Percentiles rank a stretch among this genome's conserved stretches.
These are phyloP conservation scores for Coccomyxa subellipsoidea DNA, from an alignment of 163 green algal genomes.

Conservation along the genomic window DNA sequence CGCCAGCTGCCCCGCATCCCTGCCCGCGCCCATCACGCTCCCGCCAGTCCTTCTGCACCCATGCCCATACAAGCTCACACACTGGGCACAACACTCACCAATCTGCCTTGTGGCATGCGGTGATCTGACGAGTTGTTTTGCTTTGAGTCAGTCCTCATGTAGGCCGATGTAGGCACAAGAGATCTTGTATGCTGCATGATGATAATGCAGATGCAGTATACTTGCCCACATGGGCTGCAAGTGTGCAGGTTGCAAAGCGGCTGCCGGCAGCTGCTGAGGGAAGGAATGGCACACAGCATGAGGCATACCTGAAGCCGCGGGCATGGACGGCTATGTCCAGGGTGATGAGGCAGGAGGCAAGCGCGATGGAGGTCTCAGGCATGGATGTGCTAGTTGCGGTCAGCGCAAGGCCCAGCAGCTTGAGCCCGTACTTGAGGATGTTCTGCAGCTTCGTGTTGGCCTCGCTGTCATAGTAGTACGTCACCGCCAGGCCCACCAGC, in stretches of 20 bases:
- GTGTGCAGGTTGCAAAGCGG: too few species aligned
- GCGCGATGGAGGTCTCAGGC: slow-evolving; percentile 20
- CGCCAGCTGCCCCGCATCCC: not conserved
- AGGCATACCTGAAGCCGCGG: not conserved
- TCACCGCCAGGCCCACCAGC: slow-evolving; percentile 45
- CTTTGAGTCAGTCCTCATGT: too few species aligned
- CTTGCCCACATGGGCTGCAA: too few species aligned
- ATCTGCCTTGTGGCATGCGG: too few species aligned
- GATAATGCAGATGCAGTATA: too few species aligned
- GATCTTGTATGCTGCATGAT: too few species aligned
- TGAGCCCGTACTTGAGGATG: slow-evolving; percentile 46
- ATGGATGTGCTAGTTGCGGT: slow-evolving; percentile 22
- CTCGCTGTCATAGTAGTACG: slow-evolving; percentile 58
- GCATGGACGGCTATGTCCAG: not conserved
- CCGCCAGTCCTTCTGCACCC: not conserved
- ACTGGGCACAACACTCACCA: too few species aligned
- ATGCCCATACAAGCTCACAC: not conserved
- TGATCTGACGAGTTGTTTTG: too few species aligned
- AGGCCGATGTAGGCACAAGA: too few species aligned
- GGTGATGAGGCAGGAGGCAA: slow-evolving; percentile 21
- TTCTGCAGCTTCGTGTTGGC: slow-evolving; percentile 43
- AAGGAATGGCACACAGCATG: too few species aligned
- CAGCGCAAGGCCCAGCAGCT: slow-evolving; percentile 43
- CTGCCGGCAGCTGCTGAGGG: too few species aligned
- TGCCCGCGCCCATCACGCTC: not conserved